phyloP scores from a whole-genome alignment of 306 rosid genomes.

The Citrullus colocynthis region DNA sequence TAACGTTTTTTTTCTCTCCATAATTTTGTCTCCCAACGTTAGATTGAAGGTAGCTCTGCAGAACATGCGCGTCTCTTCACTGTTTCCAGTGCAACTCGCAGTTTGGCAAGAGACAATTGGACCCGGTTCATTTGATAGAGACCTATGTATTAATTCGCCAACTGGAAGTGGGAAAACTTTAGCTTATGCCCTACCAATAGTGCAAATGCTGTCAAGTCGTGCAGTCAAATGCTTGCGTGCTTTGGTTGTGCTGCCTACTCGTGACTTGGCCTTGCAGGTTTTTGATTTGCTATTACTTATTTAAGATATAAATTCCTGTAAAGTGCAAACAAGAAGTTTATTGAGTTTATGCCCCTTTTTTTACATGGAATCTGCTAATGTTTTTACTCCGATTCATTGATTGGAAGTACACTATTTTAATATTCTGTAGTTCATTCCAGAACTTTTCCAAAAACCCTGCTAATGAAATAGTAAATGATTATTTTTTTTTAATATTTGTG shows the following conservation, averaged over 20 bases:
- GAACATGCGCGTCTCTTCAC: conserved; percentile 37
- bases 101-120: conserved; percentile 88
- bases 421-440: neutral
- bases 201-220: conserved; percentile 48
- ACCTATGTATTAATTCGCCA: conserved; percentile 77
- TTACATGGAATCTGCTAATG: neutral
- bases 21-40: neutral
- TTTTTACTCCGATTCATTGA: neutral
- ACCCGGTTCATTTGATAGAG: conserved; percentile 74
- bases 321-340: too few relatives aligned
- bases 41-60: conserved; percentile 58
- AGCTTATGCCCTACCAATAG: conserved; percentile 86
- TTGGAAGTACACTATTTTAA: neutral
- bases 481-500: too few relatives aligned
- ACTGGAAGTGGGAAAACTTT: conserved; percentile 93
- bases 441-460: neutral
- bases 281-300: neutral
- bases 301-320: neutral
- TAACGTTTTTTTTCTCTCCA: neutral
- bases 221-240: conserved; percentile 54
- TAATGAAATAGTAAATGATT: neutral
- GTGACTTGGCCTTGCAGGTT: conserved; percentile 89
- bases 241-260: conserved; percentile 75
- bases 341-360: neutral
- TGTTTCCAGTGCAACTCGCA: conserved; percentile 76